Conservation (phyloP, 768 basidiomycete genomes). For the Tulasnella sp. region DNA sequence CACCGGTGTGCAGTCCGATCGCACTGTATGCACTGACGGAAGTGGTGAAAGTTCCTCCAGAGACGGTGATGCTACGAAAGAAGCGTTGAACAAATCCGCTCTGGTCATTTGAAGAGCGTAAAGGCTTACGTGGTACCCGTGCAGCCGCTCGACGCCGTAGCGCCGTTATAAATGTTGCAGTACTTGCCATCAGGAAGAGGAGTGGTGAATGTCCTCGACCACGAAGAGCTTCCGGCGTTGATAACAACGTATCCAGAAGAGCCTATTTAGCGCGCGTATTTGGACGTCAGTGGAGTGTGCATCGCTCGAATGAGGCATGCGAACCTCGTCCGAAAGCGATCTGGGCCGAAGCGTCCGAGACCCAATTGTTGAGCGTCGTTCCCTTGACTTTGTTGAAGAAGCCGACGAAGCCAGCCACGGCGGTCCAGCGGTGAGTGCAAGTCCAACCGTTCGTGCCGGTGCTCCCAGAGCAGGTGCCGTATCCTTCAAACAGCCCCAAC, state of each 20-base stretch:
- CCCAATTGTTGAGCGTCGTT: constrained; percentile 8
- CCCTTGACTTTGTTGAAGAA: constrained; percentile 13
- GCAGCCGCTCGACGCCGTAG: not conserved
- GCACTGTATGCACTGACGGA: constrained; percentile 42
- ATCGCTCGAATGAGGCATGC: not conserved
- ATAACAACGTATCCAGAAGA: constrained; percentile 11
- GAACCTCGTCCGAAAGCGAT: constrained; percentile 15
- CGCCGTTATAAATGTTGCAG: constrained; percentile 11
- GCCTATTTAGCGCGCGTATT: not conserved
- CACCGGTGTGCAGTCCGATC: constrained; percentile 17
- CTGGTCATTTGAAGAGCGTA: too few relatives aligned
- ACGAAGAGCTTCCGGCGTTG: not conserved
- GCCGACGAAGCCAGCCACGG: constrained; percentile 11
- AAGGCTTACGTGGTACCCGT: constrained; percentile 6
- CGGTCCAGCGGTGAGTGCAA: constrained; percentile 16
- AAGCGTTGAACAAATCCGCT: not conserved
- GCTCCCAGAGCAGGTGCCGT: constrained; percentile 11
- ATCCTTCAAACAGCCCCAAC: not conserved
- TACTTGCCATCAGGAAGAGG: constrained; percentile 4
- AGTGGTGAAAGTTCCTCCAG: constrained; percentile 35
- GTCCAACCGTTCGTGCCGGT: constrained; percentile 12
- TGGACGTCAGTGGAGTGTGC: not conserved
- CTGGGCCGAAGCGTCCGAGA: not conserved
- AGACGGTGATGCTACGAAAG: constrained; percentile 37
- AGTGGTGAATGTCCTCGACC: constrained; percentile 12